Conservation (phyloP, 164 flowering plant genomes). For the Vitis rotundifolia region DNA sequence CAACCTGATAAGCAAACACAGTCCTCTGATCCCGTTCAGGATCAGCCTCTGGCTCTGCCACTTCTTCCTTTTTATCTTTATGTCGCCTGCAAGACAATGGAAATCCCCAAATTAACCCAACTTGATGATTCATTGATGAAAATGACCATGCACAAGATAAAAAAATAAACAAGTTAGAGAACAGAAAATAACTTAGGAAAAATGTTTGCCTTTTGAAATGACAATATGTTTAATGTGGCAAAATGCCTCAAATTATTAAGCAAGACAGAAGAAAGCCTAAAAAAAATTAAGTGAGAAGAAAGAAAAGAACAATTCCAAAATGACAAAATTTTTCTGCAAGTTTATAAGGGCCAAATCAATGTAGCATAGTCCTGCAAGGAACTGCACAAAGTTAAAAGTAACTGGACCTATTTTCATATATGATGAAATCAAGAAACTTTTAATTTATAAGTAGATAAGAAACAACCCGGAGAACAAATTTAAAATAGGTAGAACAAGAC, state of each 20-base stretch:
- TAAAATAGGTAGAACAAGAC: slow-evolving; percentile 16
- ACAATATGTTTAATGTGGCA: background rate
- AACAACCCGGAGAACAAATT: slow-evolving; percentile 34
- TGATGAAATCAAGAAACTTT: slow-evolving; percentile 10
- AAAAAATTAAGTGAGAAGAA: background rate
- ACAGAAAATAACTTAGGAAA: background rate
- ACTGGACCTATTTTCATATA: slow-evolving; percentile 15
- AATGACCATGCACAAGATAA: background rate
- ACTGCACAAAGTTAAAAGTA: slow-evolving; percentile 48
- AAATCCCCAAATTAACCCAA: slow-evolving; percentile 7
- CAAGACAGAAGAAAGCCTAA: background rate
- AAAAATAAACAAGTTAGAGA: background rate
- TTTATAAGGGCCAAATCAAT: slow-evolving; percentile 39
- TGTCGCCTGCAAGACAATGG: slow-evolving; percentile 54
- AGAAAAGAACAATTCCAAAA: slow-evolving; percentile 19
- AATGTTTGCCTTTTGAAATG: background rate
- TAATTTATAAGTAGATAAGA: slow-evolving; percentile 6
- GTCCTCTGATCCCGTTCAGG: slow-evolving; percentile 98
- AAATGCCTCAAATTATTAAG: background rate
- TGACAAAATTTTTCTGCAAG: slow-evolving; percentile 34
- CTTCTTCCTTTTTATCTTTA: slow-evolving; percentile 87
- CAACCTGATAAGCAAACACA: slow-evolving; percentile 96
- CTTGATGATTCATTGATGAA: background rate
- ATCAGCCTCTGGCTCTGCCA: slow-evolving; percentile 78
- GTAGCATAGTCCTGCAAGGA: slow-evolving; percentile 53